phyloP scores from a whole-genome alignment of 2,329 filamentous ascomycete genomes.

The Stagonosporopsis cucurbitacearum region DNA sequence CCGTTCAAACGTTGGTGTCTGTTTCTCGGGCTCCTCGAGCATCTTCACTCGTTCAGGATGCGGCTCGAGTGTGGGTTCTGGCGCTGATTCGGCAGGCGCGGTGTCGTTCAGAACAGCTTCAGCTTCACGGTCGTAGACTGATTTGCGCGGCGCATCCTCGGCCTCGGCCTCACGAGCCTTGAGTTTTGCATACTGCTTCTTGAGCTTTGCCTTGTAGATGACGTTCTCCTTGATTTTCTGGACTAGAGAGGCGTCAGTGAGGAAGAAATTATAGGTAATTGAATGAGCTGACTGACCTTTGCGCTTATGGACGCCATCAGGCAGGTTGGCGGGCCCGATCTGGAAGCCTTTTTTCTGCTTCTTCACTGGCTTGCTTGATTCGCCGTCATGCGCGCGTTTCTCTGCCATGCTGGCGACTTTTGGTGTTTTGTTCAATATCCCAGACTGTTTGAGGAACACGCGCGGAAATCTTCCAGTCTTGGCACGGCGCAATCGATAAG shows the following conservation, averaged over 20 bases:
- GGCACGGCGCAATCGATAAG: slow-evolving; percentile 22
- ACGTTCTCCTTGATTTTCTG: slow-evolving; percentile 88
- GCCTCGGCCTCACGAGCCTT: slow-evolving; percentile 65
- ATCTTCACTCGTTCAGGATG: slow-evolving; percentile 68
- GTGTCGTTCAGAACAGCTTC: slow-evolving; percentile 22
- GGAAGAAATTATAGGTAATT: no score
- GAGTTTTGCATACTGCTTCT: slow-evolving; percentile 89
- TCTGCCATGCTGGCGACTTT: slow-evolving; percentile 58
- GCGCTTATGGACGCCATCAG: slow-evolving; percentile 85
- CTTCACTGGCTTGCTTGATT: slow-evolving; percentile 47
- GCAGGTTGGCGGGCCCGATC: slow-evolving; percentile 87
- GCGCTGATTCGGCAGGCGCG: slow-evolving; percentile 30
- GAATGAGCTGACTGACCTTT: slow-evolving; percentile 63
- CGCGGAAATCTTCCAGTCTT: slow-evolving; percentile 30
- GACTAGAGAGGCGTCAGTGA: slow-evolving; percentile 57
- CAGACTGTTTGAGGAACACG: slow-evolving; percentile 6
- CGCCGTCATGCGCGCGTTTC: slow-evolving; percentile 63
- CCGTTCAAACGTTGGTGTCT: slow-evolving; percentile 29
- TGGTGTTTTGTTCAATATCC: background rate
- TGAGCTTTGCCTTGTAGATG: slow-evolving; percentile 91
- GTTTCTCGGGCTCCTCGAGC: slow-evolving; percentile 54
- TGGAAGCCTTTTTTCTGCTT: slow-evolving; percentile 74
- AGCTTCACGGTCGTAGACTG: slow-evolving; percentile 44
- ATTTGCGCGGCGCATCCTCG: slow-evolving; percentile 37
- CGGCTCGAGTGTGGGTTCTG: slow-evolving; percentile 56